Conservation (phyloP, 1,139 yeast genomes). For the Pichia sp. region DNA sequence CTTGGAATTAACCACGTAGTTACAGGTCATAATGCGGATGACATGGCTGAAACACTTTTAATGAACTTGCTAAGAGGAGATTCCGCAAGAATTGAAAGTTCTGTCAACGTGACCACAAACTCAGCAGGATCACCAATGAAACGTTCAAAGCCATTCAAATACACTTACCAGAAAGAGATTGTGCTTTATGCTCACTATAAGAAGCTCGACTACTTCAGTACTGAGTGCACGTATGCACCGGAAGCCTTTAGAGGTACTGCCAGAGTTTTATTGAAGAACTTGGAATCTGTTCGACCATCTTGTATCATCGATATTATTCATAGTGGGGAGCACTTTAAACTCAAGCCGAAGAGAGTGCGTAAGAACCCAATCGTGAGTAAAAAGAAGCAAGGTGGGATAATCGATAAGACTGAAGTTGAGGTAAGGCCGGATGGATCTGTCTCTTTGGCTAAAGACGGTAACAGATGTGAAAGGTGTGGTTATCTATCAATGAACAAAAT, state of each 20-base stretch:
- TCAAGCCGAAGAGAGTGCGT: slow-evolving; percentile 45
- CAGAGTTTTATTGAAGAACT: slow-evolving; percentile 78
- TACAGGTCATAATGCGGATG: slow-evolving; percentile 99
- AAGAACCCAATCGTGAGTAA: slow-evolving; percentile 2
- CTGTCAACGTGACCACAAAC: slow-evolving; percentile 83
- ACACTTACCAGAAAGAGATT: slow-evolving; percentile 94
- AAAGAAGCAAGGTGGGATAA: not conserved
- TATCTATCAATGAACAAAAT: slow-evolving; percentile 80
- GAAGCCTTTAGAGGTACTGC: slow-evolving; percentile 99
- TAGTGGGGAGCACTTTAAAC: slow-evolving; percentile 81
- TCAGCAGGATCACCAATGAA: slow-evolving; percentile 74
- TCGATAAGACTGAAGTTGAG: slow-evolving; percentile 35
- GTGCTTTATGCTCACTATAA: slow-evolving; percentile 96
- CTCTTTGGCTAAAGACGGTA: slow-evolving; percentile 47
- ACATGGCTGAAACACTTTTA: slow-evolving; percentile 95
- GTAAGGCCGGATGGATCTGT: slow-evolving; percentile 57
- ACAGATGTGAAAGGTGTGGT: slow-evolving; percentile 83
- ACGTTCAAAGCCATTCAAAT: slow-evolving; percentile 93
- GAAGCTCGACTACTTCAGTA: slow-evolving; percentile 89
- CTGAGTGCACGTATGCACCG: slow-evolving; percentile 97
- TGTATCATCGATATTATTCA: slow-evolving; percentile 91
- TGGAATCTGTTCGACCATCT: slow-evolving; percentile 87
- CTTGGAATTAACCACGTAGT: slow-evolving; percentile 85
- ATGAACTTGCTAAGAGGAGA: slow-evolving; percentile 97
- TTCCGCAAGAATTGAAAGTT: slow-evolving; percentile 81